Base-by-base conservation (phyloP, 768 basidiomycete species). In the Mycena latifolia region DNA sequence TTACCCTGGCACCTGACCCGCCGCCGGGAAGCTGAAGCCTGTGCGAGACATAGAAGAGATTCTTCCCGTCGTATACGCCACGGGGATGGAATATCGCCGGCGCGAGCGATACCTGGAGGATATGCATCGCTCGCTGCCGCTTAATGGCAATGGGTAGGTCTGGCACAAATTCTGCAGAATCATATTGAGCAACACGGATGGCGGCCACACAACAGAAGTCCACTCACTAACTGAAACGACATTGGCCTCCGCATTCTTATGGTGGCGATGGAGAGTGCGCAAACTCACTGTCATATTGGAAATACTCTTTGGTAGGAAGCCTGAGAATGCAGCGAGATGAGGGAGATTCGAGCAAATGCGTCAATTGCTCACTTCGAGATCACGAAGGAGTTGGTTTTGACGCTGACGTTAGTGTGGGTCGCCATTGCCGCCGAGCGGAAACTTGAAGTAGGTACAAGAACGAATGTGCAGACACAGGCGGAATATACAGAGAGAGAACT, bases 61-160 rank as follows among this genome's bases (percentile, higher is more conserved):
- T 76, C 5, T 76, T 76, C 0, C 85, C 82, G 54, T 88, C 86
- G 59, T 84, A 88, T 6, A 88, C 69, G 5, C 79, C 75, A 17
- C 78, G 79, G 0, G 84, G 84, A 15, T 70, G 77, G 65, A 87
- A 87, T 0, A 79, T 10, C 0, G 56, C 57, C 0, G 85, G 80
- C 0, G 77, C 74, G 0, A 79, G 70, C 0, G 72, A 72, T 6
- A 73, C 80, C 54, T 86, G 85, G 0, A 88, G 73, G 7, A 75
- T 73, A 20, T 80, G 72, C 12, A 85, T 74, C 2, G 80, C 71
- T n/a, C 77, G 71, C 55, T 77, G 72, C 8, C 77, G 70, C 48
- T 75, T 76, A 18, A 65, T 56, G 37, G 69, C 58, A 0, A 70
- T 69, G 20, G 63, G 67, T 14, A 77, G 61, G 22, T 73, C 74